Evolutionary conservation across 2,329 filamentous ascomycete genomes (phyloP).

Genomic region (Aureobasidium pullulans): DNA sequence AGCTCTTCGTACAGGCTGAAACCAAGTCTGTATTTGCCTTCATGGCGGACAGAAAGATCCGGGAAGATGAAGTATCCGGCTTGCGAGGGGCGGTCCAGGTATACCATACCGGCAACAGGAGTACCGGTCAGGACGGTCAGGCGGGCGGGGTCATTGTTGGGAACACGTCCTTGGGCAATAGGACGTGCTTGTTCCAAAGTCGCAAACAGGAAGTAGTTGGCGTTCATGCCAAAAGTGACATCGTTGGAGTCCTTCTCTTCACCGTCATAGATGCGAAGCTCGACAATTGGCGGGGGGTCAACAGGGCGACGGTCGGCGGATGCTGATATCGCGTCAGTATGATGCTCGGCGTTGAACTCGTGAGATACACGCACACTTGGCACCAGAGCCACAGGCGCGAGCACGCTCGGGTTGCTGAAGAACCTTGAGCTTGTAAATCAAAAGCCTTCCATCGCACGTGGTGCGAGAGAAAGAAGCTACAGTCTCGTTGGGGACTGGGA

Average conservation of each 20-base stretch:
- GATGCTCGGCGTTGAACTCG: not conserved
- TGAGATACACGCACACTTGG: slow-evolving; percentile 64
- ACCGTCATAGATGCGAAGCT: slow-evolving; percentile 77
- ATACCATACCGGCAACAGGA: slow-evolving; percentile 90
- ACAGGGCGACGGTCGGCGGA: slow-evolving; percentile 86
- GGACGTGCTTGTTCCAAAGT: slow-evolving; percentile 80
- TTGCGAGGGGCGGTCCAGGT: slow-evolving; percentile 74
- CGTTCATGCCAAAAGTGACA: slow-evolving; percentile 82
- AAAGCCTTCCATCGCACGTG: slow-evolving; percentile 66
- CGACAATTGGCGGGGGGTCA: slow-evolving; percentile 89
- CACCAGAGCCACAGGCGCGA: slow-evolving; percentile 87
- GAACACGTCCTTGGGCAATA: slow-evolving; percentile 72
- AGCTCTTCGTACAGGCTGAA: slow-evolving; percentile 93
- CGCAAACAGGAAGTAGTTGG: slow-evolving; percentile 95
- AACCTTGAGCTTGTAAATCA: slow-evolving; percentile 77
- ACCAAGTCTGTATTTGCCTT: slow-evolving; percentile 82
- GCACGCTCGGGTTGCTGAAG: slow-evolving; percentile 93
- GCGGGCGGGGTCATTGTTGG: slow-evolving; percentile 56
- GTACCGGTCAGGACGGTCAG: slow-evolving; percentile 87
- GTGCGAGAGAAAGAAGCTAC: slow-evolving; percentile 46
- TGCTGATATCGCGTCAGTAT: slow-evolving; percentile 41
- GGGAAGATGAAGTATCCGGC: slow-evolving; percentile 96
- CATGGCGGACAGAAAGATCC: slow-evolving; percentile 89
- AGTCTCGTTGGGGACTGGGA: slow-evolving; percentile 51
- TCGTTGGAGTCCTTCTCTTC: slow-evolving; percentile 38